These are phyloP conservation scores for Fragilaria crotonensis DNA, from an alignment of 108 stramenopile genomes.

Conservation along the genomic window DNA sequence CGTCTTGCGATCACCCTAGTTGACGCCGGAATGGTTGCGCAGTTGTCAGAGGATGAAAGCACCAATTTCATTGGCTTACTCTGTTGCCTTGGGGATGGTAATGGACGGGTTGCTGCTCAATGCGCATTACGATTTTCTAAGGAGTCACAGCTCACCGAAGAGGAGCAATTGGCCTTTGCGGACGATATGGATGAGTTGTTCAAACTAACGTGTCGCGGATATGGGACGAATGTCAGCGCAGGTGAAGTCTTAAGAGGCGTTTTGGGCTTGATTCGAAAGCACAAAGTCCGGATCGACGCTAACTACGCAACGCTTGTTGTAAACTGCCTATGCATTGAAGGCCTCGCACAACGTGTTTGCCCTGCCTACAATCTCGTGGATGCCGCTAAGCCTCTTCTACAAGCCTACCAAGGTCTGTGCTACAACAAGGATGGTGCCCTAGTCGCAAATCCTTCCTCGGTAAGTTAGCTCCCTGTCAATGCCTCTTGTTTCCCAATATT, in stretches of 20 bases:
- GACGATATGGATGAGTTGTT: conserved; percentile 58
- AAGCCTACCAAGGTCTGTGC: conserved; percentile 23
- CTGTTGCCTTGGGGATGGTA: conserved; percentile 55
- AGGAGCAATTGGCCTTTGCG: conserved; percentile 33
- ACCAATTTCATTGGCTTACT: conserved; percentile 70
- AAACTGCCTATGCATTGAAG: conserved; percentile 73
- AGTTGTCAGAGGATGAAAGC: conserved; percentile 50
- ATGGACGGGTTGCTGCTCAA: conserved; percentile 55
- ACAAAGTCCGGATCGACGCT: conserved; percentile 64
- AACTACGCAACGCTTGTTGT: conserved; percentile 84
- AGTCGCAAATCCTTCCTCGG: background rate
- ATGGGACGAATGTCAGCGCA: conserved; percentile 66
- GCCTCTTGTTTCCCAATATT: background rate
- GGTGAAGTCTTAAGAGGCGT: conserved; percentile 67
- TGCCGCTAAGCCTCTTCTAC: conserved; percentile 56
- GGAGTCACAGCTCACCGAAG: conserved; percentile 21
- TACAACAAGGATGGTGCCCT: conserved; percentile 14
- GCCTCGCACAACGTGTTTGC: conserved; percentile 50
- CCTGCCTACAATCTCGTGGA: conserved; percentile 80
- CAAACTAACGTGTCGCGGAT: conserved; percentile 50
- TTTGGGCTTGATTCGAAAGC: conserved; percentile 48
- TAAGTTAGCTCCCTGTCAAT: background rate
- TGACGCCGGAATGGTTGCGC: conserved; percentile 88
- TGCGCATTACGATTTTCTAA: conserved; percentile 52
- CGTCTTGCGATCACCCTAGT: conserved; percentile 42